phyloP scores from a whole-genome alignment of 495 filamentous ascomycete species.

The Aspergillus carlsbadensis region DNA sequence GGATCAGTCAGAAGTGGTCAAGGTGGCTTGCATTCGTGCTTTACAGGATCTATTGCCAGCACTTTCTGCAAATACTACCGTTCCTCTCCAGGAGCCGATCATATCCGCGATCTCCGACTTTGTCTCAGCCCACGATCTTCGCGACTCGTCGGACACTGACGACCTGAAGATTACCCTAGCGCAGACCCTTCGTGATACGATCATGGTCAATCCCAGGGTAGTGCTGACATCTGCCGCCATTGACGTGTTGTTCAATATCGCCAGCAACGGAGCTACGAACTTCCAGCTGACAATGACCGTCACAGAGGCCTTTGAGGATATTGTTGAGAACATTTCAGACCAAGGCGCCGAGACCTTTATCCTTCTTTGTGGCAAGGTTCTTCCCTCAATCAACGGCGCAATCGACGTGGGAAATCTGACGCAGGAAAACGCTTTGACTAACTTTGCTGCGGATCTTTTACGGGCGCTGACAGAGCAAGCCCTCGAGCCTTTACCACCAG shows the following conservation, averaged over 20 bases:
- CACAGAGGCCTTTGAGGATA: slow-evolving; percentile 86
- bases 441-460: slow-evolving; percentile 81
- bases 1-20: slow-evolving; percentile 81
- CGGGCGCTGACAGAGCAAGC: slow-evolving; percentile 78
- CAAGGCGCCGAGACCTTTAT: slow-evolving; percentile 67
- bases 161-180: slow-evolving; percentile 88
- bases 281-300: slow-evolving; percentile 82
- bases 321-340: slow-evolving; percentile 65
- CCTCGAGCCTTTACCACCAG: slow-evolving; percentile 76
- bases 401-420: slow-evolving; percentile 86
- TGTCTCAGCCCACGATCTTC: slow-evolving; percentile 72
- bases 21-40: slow-evolving; percentile 86
- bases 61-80: slow-evolving; percentile 48
- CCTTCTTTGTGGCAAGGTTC: slow-evolving; percentile 79
- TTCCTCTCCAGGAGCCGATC: slow-evolving; percentile 68
- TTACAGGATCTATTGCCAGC: slow-evolving; percentile 77
- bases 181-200: slow-evolving; percentile 81
- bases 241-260: slow-evolving; percentile 85
- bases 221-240: slow-evolving; percentile 70
- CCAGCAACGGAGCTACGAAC: slow-evolving; percentile 81
- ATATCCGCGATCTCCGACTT: slow-evolving; percentile 75
- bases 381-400: slow-evolving; percentile 82
- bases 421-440: slow-evolving; percentile 76
- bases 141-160: slow-evolving; percentile 79
- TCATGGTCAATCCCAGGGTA: slow-evolving; percentile 70